phyloP scores from a whole-genome alignment of 495 filamentous ascomycete genomes.

The Lasiosphaeriaceae sp. region DNA sequence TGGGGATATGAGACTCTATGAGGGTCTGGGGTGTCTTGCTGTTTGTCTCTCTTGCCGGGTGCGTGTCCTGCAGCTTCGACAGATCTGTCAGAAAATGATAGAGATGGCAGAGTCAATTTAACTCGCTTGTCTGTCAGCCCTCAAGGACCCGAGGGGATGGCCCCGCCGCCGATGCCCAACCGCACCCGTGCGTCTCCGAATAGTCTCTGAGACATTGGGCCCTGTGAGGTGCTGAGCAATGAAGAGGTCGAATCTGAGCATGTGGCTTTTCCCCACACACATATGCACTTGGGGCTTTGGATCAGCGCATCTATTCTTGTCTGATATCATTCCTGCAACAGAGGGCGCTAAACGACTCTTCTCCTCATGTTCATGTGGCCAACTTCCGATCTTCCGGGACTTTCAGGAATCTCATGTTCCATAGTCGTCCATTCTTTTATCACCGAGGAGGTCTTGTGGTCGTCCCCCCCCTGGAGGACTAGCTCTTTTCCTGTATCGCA shows the following conservation, averaged over 20 bases:
- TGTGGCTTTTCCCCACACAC: slow-evolving; percentile 4
- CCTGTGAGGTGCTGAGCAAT: not conserved
- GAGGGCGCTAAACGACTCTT: too few species aligned
- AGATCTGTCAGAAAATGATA: slow-evolving; percentile 23
- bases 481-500: too few species aligned
- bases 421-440: not conserved
- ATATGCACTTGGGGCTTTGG: not conserved
- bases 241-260: not conserved
- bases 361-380: not conserved
- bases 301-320: not conserved
- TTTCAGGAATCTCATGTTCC: not conserved
- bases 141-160: slow-evolving; percentile 2
- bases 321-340: too few species aligned
- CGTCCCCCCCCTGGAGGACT: not conserved
- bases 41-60: slow-evolving; percentile 3
- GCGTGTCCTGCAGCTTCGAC: not conserved
- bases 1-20: not conserved
- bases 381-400: not conserved
- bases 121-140: not conserved
- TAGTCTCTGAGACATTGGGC: not conserved
- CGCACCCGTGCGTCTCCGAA: not conserved
- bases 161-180: slow-evolving; percentile 7
- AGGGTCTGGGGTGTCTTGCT: not conserved
- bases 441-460: not conserved
- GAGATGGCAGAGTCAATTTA: slow-evolving; percentile 5